A percentile compares a stretch with the other conserved stretches of the same genome.
Conservation (phyloP, 768 basidiomycete genomes). For the Amanita jacksonii region DNA sequence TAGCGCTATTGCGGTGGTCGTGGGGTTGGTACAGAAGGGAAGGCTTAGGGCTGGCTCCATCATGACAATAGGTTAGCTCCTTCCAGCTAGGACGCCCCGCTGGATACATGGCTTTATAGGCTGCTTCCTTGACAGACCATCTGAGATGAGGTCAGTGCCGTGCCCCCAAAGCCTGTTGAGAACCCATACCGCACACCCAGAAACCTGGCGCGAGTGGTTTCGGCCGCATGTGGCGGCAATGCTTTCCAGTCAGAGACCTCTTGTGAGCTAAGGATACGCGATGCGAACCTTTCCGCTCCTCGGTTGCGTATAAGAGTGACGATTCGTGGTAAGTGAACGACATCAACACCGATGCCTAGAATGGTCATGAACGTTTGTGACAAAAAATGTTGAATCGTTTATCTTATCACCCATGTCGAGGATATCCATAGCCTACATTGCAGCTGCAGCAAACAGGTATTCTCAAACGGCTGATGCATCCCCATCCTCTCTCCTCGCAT, state of each 20-base stretch:
- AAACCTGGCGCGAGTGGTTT: conserved; percentile 31
- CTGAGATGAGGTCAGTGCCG: conserved; percentile 26
- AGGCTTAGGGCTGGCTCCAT: conserved; percentile 25
- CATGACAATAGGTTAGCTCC: conserved; percentile 44
- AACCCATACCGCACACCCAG: conserved; percentile 64
- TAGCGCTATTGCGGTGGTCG: conserved; percentile 11
- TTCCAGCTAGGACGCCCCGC: conserved; percentile 58
- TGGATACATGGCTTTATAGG: conserved; percentile 80
- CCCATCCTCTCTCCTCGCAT: conserved; percentile 30
- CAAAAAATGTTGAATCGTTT: conserved; percentile 5
- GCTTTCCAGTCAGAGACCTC: conserved; percentile 31
- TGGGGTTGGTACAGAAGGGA: conserved; percentile 34
- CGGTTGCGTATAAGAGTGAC: conserved; percentile 40
- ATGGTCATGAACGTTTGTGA: conserved; percentile 36
- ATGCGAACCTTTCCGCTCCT: conserved; percentile 36
- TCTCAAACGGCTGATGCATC: conserved; percentile 40
- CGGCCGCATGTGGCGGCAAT: conserved; percentile 14
- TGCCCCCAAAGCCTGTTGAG: neutral
- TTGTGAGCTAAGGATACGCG: conserved; percentile 53
- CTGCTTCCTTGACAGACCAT: conserved; percentile 80
- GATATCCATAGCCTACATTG: conserved; percentile 30
- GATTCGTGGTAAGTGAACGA: conserved; percentile 64
- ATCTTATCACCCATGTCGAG: conserved; percentile 16
- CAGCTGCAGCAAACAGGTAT: conserved; percentile 40
- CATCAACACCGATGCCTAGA: conserved; percentile 69